Base-by-base conservation (phyloP, 306 rosid species). In the Inga oerstediana region DNA sequence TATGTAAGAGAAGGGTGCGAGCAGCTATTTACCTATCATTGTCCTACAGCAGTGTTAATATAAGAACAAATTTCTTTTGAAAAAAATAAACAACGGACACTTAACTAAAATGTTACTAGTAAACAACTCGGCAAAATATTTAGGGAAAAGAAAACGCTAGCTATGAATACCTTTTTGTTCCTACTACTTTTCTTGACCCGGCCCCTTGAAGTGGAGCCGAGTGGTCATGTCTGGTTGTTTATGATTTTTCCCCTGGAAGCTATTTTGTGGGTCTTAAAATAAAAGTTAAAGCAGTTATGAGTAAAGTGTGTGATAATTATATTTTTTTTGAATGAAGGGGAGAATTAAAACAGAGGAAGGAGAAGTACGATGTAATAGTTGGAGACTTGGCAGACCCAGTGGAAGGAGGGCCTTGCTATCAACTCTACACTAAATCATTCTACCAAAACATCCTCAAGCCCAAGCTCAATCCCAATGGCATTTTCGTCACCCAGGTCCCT, bases 371-470 rank as follows among this genome's bases (percentile, higher is more conserved):
- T 54, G 65, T 96, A 19, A 91, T 96, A 35, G 91, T 96, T 3
- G 99, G 99, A 80, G 99, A 96, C 78, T 82, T 96, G 75, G 98
- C 99, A n/a, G 99, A 96, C 76, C 99, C 99, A 10, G 98, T 96
- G 78, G 93, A 96, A 90, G 98, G 93, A 81, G 99, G 99, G 56
- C 99, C 99, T 61, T 96, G 99, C 48, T 92, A 96, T 80, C 98
- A 96, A 69, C 97, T 96, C 61, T 96, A 96, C 83, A 96, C 99
- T n/a, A 94, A 93, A 79, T 88, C 93, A 78, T 96, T 96, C 83
- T 96, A 96, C 67, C 91, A 92, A 77, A 77, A 85, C 56, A 81
- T 79, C 27, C 89, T 96, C 74, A 96, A 93, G 82, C 97, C 97
- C 27, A 96, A 92, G 84, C 97, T 96, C 80, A 94, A 89, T 65